Percentiles rank a stretch among this genome's conserved stretches.
Evolutionary conservation across 2,329 filamentous ascomycete species (phyloP).

Genomic region (Ophiostoma ips): DNA sequence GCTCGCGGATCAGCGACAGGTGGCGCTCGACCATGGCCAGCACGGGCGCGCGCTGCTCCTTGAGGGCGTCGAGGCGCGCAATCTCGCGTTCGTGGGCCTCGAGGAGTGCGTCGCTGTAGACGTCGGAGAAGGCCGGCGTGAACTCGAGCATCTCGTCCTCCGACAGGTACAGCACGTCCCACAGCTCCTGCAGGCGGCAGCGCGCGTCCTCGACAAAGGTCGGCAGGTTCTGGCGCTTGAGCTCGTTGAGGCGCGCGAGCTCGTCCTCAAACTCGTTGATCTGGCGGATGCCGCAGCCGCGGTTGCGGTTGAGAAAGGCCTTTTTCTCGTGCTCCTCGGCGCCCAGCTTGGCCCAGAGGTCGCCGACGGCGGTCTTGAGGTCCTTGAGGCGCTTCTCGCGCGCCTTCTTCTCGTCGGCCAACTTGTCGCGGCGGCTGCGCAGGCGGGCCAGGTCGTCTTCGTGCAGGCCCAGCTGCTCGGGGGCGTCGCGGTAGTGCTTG

Average conservation of each 20-base stretch:
- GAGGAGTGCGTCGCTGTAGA: constrained; percentile 88
- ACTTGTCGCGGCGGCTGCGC: constrained; percentile 60
- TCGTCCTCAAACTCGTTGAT: constrained; percentile 97
- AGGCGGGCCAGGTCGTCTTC: constrained; percentile 70
- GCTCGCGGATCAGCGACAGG: constrained; percentile 67
- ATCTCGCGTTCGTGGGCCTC: constrained; percentile 94
- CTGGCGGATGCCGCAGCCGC: constrained; percentile 77
- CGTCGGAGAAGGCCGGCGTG: constrained; percentile 90
- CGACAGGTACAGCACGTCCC: constrained; percentile 87
- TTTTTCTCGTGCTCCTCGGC: constrained; percentile 74
- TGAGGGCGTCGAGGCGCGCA: constrained; percentile 61
- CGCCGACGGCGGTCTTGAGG: constrained; percentile 63
- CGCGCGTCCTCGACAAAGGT: constrained; percentile 92
- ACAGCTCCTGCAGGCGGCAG: constrained; percentile 80
- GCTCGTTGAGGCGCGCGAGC: constrained; percentile 68
- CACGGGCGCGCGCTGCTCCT: constrained; percentile 75
- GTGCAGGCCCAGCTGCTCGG: constrained; percentile 87
- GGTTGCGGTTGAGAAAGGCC: constrained; percentile 71
- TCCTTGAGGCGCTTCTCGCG: constrained; percentile 67
- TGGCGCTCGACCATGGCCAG: constrained; percentile 74
- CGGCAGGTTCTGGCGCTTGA: constrained; percentile 90
- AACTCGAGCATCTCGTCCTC: constrained; percentile 99
- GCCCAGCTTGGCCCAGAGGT: constrained; percentile 76
- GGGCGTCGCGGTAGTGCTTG: constrained; percentile 76
- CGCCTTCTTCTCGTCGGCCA: constrained; percentile 75